Evolutionary conservation across 139 green algal species (phyloP).

Genomic region (Deuterostichococcus epilithicus): DNA sequence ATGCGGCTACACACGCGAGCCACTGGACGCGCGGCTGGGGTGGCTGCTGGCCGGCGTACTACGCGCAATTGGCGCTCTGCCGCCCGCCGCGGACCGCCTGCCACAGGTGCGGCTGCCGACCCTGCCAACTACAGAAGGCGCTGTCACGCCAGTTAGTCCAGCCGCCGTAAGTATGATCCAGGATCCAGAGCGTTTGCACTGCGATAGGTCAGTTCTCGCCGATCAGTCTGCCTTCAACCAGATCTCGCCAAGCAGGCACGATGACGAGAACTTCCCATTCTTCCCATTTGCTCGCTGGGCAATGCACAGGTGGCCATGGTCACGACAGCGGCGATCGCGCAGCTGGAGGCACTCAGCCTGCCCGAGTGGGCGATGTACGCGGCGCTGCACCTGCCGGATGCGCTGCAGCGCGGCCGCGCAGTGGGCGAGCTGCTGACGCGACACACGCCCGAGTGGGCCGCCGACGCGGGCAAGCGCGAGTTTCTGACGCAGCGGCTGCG

Average conservation of each 20-base stretch:
- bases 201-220: too few relatives aligned
- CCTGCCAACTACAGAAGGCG: too few relatives aligned
- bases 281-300: too few relatives aligned
- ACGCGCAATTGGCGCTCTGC: conserved; percentile 37
- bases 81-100: neutral
- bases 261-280: neutral
- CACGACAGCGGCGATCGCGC: conserved; percentile 46
- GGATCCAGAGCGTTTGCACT: too few relatives aligned
- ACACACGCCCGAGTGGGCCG: conserved; percentile 42
- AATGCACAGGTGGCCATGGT: conserved; percentile 13
- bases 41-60: conserved; percentile 65
- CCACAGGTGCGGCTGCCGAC: neutral
- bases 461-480: conserved; percentile 6
- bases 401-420: conserved; percentile 10
- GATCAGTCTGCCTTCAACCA: too few relatives aligned
- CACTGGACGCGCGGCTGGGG: conserved; percentile 52
- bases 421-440: conserved; percentile 43
- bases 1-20: conserved; percentile 52
- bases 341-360: conserved; percentile 53
- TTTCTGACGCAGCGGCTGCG: conserved; percentile 49
- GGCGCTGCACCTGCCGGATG: conserved; percentile 60
- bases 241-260: too few relatives aligned
- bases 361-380: conserved; percentile 72
- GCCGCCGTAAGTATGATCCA: too few relatives aligned
- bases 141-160: too few relatives aligned